Base-by-base conservation (phyloP, 108 stramenopile species). In the Mediolabrus comicus region DNA sequence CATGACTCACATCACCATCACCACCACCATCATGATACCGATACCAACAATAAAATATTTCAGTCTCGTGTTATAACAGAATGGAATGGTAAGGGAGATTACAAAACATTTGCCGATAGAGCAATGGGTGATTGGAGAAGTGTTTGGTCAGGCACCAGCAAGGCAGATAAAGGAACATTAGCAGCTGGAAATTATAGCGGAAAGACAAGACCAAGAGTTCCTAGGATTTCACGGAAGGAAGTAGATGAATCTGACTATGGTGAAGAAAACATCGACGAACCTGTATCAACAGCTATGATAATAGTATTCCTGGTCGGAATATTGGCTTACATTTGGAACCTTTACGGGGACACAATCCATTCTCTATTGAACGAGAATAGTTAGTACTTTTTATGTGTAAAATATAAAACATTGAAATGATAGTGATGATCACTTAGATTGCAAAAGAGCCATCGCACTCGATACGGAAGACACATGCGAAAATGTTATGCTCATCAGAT, bases 21-120 rank as follows among this genome's bases (percentile, higher is more conserved):
- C 35, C 59, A 66, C 41, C 35, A 54, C 24, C 56, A 76, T 38
- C 34, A 72, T 30, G 72, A 68, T 46, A 67, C 74, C 12, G 86
- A 83, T 60, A 72, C 77, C 25, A 69, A 55, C 24, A 73, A 85
- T 46, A 70, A 59, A 12, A 71, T 82, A 41, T 14, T 79, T 34
- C 86, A 90, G 57, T 63, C 71, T 38, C 73, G 83, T 28, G 36
- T 70, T 8, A 65, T 54, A 19, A 74, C 77, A 9, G 82, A 87
- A 57, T 87, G 85, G 83, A 75, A 83, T 31, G 84, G 84, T 28
- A 75, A 77, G 31, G 85, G 85, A 19, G 82, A 83, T 53, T 75
- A 67, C 64, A 69, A 77, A 27, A 62, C 76, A 25, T 79, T 79
- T 30, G 67, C 72, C 30, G 72, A 74, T 38, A 51, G 77, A 17